phyloP scores from a whole-genome alignment of 1,284 basidiomycete genomes.

The Fomitiporia mediterranea region DNA sequence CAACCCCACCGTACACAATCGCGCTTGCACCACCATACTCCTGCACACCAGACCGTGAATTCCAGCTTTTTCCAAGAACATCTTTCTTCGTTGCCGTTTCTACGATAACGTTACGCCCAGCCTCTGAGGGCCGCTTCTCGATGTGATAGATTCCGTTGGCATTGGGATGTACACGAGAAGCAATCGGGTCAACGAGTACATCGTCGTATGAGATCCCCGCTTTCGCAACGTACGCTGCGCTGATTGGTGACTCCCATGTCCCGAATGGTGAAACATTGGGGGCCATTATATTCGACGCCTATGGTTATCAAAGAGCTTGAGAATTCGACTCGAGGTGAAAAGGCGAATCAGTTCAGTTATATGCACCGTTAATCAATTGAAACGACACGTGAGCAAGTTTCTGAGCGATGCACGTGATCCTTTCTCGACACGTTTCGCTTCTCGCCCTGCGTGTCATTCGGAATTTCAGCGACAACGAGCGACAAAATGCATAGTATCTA shows the following conservation, averaged over 20 bases:
- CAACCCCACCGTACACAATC: constrained; percentile 41
- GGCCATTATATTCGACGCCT: constrained; percentile 10
- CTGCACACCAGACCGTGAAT: constrained; percentile 54
- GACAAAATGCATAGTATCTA: constrained; percentile 60
- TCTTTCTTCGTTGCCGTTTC: constrained; percentile 43
- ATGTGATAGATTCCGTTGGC: constrained; percentile 47
- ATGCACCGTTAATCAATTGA: background rate
- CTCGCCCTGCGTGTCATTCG: too few relatives aligned
- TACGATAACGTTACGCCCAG: constrained; percentile 54
- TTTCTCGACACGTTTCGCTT: background rate
- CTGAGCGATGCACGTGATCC: background rate
- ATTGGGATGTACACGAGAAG: constrained; percentile 25
- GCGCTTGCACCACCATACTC: constrained; percentile 55
- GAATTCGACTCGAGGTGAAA: too few relatives aligned
- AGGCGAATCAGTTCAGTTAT: background rate
- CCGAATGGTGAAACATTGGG: constrained; percentile 33
- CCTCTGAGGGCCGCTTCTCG: constrained; percentile 58
- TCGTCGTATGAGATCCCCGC: constrained; percentile 41
- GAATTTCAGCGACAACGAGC: background rate
- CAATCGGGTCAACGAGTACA: constrained; percentile 50
- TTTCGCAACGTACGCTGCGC: constrained; percentile 31
- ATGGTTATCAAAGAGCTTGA: too few relatives aligned
- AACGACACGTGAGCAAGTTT: background rate
- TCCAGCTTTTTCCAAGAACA: constrained; percentile 47
- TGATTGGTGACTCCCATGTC: constrained; percentile 35